Evolutionary conservation across 1,284 basidiomycete genomes (phyloP).

Genomic region (Melampsora americana): DNA sequence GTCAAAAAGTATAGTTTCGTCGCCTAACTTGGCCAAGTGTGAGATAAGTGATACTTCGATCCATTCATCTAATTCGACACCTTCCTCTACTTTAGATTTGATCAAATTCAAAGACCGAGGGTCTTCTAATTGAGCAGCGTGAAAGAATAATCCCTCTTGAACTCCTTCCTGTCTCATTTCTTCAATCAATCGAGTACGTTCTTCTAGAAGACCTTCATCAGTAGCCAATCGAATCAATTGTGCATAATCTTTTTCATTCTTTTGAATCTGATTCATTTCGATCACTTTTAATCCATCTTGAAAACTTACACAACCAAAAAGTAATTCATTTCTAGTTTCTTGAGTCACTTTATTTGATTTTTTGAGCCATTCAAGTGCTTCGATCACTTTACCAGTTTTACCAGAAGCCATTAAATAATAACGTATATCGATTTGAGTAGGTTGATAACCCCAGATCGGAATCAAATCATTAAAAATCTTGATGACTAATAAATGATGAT

Average conservation of each 20-base stretch:
- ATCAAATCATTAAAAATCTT: constrained; percentile 7
- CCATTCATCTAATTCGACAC: constrained; percentile 2
- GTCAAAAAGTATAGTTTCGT: constrained; percentile 9
- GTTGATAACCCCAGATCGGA: constrained; percentile 8
- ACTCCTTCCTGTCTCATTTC: not conserved
- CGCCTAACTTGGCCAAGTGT: not conserved
- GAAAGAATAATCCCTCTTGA: constrained; percentile 10
- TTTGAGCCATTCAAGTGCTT: constrained; percentile 1
- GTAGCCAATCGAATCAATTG: constrained; percentile 15
- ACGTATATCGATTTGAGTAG: constrained; percentile 13
- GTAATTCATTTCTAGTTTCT: not conserved
- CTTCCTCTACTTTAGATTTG: constrained; percentile 10
- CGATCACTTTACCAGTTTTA: not conserved
- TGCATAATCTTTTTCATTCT: constrained; percentile 3
- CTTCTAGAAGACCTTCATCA: constrained; percentile 5
- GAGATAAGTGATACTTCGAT: constrained; percentile 15
- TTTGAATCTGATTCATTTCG: not conserved
- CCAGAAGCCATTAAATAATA: constrained; percentile 11
- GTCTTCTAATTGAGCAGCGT: constrained; percentile 12
- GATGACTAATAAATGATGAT: not conserved
- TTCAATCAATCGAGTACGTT: not conserved
- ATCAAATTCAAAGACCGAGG: constrained; percentile 1
- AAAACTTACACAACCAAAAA: not conserved
- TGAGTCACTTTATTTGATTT: not conserved
- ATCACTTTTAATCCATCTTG: not conserved